Evolutionary conservation across 768 basidiomycete genomes (phyloP).

Genomic region (Phanerochaete carnosa): DNA sequence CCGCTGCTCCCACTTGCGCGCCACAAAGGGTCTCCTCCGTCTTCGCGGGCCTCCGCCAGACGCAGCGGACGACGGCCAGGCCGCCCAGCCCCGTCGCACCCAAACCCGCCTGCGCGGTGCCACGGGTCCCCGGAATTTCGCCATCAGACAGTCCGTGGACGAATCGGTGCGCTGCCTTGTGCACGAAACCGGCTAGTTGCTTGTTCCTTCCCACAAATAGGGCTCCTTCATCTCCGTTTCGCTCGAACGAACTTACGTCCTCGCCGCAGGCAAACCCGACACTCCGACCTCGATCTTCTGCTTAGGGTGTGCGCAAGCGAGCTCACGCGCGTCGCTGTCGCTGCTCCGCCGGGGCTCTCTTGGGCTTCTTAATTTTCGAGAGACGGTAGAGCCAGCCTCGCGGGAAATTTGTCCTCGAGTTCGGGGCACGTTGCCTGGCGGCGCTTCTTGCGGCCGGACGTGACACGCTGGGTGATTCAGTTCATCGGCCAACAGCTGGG

Average conservation of each 20-base stretch:
- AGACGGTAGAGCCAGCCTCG: neutral
- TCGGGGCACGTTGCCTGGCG: neutral
- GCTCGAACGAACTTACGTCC: neutral
- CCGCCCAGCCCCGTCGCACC: neutral
- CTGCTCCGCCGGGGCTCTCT: too few species aligned
- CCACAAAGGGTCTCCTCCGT: neutral
- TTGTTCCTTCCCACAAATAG: conserved; percentile 11
- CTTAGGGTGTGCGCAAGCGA: neutral
- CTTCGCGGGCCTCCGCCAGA: neutral
- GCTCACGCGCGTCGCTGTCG: neutral
- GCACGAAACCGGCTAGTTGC: conserved; percentile 7
- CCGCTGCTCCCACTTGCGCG: too few species aligned
- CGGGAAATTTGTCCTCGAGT: too few species aligned
- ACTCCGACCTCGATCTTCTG: neutral
- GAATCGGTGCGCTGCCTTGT: conserved; percentile 11
- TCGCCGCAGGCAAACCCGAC: neutral
- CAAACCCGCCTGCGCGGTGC: neutral
- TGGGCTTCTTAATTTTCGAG: too few species aligned
- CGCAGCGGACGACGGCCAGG: neutral
- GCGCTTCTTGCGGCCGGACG: neutral
- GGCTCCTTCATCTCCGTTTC: conserved; percentile 4
- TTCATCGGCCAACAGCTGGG: too few species aligned
- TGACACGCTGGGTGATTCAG: too few species aligned
- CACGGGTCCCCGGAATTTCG: conserved; percentile 4
- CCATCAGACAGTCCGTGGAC: conserved; percentile 5